Evolutionary conservation across 2,329 filamentous ascomycete species (phyloP), one percentile per base, ranked within the genome.

Genomic region (Exophiala oligosperma): DNA sequence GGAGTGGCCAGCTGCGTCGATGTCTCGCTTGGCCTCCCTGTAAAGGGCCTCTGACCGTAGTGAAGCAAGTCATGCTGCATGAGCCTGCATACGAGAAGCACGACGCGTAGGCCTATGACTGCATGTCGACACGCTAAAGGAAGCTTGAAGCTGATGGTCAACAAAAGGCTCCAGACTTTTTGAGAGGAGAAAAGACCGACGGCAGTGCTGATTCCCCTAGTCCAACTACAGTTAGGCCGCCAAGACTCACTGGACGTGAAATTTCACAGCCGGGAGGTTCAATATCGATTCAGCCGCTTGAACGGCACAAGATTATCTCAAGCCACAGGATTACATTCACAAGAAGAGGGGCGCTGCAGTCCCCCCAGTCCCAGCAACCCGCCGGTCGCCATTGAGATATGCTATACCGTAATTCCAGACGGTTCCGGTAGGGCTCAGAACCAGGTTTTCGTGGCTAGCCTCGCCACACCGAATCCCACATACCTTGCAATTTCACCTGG

Each of bases 81-180:
- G 2, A 35, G 6, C 32, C 32, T 35, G 32, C 32, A 35, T 35
- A 35, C 32, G 32, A 35, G 32, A 35, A 7, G 32, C 7, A 7
- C 32, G 32, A 35, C 32, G 32, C 32, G 32, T 35, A 35, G 26
- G 26, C 26, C 26, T 29, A 17, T 51, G 49, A 12, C 35, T 37
- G n/a, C 28, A 12, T 38, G 17, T 9, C 32, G 35, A 52, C 49
- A 23, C 37, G 49, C 49, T 41, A 52, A 14, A n/a, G 14, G 49
- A 51, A 51, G 35, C 37, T 52, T 52, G 49, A 52, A 24, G 49
- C n/a, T 12, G 49, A 52, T 50, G 32, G 32, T 35, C 26, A 29
- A 35, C 11, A 29, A 37, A 11, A 11, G 48, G 11, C 17, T 32
- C n/a, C n/a, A n/a, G 35, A 32, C 14, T 7, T 17, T 26, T 12